These are phyloP conservation scores for Aspergillus sp. DNA, from an alignment of 2,329 filamentous ascomycete genomes.

Conservation along the genomic window DNA sequence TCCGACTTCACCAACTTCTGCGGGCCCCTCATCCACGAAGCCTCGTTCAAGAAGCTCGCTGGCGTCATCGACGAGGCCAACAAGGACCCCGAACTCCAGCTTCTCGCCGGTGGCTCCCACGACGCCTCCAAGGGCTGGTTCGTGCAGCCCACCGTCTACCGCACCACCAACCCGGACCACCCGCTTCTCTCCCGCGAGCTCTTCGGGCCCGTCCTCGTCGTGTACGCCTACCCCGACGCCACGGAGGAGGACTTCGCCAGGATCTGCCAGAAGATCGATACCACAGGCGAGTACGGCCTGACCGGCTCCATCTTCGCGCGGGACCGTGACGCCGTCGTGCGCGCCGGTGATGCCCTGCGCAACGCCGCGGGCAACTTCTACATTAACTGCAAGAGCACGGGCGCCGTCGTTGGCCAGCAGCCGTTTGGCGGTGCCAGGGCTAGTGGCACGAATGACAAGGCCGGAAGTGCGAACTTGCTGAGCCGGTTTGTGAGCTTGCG, in stretches of 20 bases:
- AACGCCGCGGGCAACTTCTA: constrained; percentile 37
- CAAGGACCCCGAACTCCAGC: constrained; percentile 61
- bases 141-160: constrained; percentile 75
- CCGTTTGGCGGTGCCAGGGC: constrained; percentile 62
- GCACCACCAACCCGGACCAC: constrained; percentile 64
- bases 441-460: constrained; percentile 66
- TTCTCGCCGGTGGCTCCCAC: constrained; percentile 68
- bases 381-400: constrained; percentile 49
- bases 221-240: constrained; percentile 70
- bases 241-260: constrained; percentile 49
- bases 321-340: constrained; percentile 28
- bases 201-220: constrained; percentile 68
- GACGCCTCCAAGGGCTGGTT: constrained; percentile 73
- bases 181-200: constrained; percentile 68
- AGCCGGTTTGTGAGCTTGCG: constrained; percentile 59
- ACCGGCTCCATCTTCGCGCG: constrained; percentile 38
- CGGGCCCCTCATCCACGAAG: constrained; percentile 76
- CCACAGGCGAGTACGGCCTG: constrained; percentile 34
- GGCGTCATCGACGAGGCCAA: constrained; percentile 73
- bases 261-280: constrained; percentile 46
- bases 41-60: constrained; percentile 71
- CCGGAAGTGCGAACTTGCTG: constrained; percentile 56
- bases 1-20: constrained; percentile 70
- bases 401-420: constrained; percentile 65
- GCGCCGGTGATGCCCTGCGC: constrained; percentile 31